Evolutionary conservation across 352 stramenopile genomes (phyloP).

Genomic region (Globisporangium nagaii): DNA sequence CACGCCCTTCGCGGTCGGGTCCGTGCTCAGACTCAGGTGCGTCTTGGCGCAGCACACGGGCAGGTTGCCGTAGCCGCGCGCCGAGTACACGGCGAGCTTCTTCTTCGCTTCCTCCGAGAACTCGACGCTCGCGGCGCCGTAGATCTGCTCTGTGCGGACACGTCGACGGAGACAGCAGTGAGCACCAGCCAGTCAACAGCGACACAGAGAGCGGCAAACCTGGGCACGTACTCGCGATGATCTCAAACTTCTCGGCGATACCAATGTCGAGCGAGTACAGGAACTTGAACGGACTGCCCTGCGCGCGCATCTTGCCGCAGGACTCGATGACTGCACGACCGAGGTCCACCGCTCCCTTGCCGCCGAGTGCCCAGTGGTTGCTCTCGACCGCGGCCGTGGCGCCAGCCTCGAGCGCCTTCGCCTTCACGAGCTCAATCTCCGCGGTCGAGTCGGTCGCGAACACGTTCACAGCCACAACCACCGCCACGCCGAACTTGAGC

Average conservation of each 20-base stretch:
- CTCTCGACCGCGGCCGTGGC: slow-evolving; percentile 95
- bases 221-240: slow-evolving; percentile 94
- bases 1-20: slow-evolving; percentile 91
- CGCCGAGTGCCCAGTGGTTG: slow-evolving; percentile 73
- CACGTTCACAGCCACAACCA: slow-evolving; percentile 94
- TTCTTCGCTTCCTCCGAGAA: slow-evolving; percentile 92
- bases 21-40: slow-evolving; percentile 96
- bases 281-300: slow-evolving; percentile 89
- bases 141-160: slow-evolving; percentile 98
- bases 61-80: slow-evolving; percentile 57
- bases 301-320: slow-evolving; percentile 75
- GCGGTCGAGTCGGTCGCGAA: slow-evolving; percentile 60
- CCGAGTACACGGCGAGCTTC: slow-evolving; percentile 91
- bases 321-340: slow-evolving; percentile 90
- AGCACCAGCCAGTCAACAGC: slow-evolving; percentile 44
- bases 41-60: slow-evolving; percentile 99
- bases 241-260: slow-evolving; percentile 95
- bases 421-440: slow-evolving; percentile 94
- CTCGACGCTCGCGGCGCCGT: slow-evolving; percentile 93
- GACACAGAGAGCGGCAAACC: slow-evolving; percentile 50
- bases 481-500: slow-evolving; percentile 91
- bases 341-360: slow-evolving; percentile 90
- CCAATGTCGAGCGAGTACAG: slow-evolving; percentile 92
- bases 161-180: slow-evolving; percentile 53
- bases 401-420: slow-evolving; percentile 87